Base-by-base conservation (phyloP, 1,284 basidiomycete genomes). In the Ganoderma resinaceum region DNA sequence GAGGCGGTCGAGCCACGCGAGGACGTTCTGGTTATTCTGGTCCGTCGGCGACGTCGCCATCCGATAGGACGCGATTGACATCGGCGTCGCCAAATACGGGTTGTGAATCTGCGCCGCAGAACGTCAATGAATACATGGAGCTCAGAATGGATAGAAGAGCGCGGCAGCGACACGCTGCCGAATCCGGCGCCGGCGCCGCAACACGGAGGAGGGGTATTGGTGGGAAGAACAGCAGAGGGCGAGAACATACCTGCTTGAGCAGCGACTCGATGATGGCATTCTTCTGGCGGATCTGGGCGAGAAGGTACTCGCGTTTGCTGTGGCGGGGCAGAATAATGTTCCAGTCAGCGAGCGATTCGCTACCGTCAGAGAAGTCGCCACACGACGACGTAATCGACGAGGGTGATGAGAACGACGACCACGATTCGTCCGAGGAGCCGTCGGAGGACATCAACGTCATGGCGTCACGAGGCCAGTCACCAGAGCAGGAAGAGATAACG, bases 201-300 rank as follows among this genome's bases (percentile, higher is more conserved):
- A 46, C 3, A 23, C 42, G 42, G 20, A 42, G 33, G 65, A 58
- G 20, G n/a, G 23, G 7, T n/a, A 66, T n/a, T n/a, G n/a, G 8
- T 23, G 35, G 6, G 18, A 11, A 72, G 53, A 23, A 37, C 12
- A 26, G 23, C 23, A 7, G 33, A 8, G 12, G 63, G 7, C 53
- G 61, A 43, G 53, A 18, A 78, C 84, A 31, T 40, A 90, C 92
- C 83, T 94, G 91, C 77, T 93, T 93, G 74, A 95, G 84, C 35
- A 95, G 85, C 18, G 89, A 90, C 73, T 94, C 91, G 73, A 95
- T 95, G 73, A 94, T 90, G 29, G 87, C 83, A 80, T 95, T 93
- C 81, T 95, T 95, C 80, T 94, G 91, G 67, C 89, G 86, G 71
- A 95, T 91, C 77, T 94, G 91, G 3, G 91, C 91, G 40, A 94